These are phyloP conservation scores for Trichoderma hamatum DNA, from an alignment of 2,329 filamentous ascomycete genomes.

Conservation along the genomic window DNA sequence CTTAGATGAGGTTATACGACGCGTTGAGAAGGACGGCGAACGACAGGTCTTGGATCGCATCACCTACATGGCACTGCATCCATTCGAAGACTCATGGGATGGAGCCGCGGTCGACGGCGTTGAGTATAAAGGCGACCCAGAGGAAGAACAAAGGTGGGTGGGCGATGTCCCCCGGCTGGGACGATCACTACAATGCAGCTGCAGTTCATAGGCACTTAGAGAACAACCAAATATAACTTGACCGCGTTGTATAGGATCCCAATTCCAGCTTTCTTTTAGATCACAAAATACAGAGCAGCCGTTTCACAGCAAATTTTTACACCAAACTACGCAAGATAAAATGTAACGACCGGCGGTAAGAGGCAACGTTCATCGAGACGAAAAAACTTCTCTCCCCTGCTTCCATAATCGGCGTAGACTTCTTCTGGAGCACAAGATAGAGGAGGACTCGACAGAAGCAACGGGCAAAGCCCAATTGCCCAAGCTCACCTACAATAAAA, in stretches of 20 bases:
- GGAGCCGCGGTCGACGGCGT: conserved; percentile 52
- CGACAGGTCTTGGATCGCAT: conserved; percentile 74
- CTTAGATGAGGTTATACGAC: conserved; percentile 86
- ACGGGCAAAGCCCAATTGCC: conserved; percentile 44
- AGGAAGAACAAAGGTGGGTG: conserved; percentile 81
- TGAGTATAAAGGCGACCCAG: conserved; percentile 60
- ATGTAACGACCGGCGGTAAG: conserved; percentile 78
- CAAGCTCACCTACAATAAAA: conserved; percentile 74
- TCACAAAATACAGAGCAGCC: neutral
- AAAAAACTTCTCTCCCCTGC: conserved; percentile 59
- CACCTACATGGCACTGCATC: conserved; percentile 81
- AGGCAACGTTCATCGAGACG: conserved; percentile 64
- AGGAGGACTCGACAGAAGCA: conserved; percentile 66
- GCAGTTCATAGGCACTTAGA: conserved; percentile 84
- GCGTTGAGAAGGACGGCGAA: conserved; percentile 83
- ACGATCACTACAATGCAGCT: conserved; percentile 90
- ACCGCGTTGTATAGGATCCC: neutral
- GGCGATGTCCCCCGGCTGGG: conserved; percentile 79
- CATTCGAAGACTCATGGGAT: conserved; percentile 80
- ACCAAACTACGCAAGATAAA: conserved; percentile 25
- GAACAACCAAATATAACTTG: neutral
- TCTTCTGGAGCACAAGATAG: conserved; percentile 72
- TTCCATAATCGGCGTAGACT: conserved; percentile 70
- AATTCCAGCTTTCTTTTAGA: neutral
- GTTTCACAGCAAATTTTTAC: neutral